Evolutionary conservation across 345 rosid genomes (phyloP).

Genomic region (Populus euphratica): DNA sequence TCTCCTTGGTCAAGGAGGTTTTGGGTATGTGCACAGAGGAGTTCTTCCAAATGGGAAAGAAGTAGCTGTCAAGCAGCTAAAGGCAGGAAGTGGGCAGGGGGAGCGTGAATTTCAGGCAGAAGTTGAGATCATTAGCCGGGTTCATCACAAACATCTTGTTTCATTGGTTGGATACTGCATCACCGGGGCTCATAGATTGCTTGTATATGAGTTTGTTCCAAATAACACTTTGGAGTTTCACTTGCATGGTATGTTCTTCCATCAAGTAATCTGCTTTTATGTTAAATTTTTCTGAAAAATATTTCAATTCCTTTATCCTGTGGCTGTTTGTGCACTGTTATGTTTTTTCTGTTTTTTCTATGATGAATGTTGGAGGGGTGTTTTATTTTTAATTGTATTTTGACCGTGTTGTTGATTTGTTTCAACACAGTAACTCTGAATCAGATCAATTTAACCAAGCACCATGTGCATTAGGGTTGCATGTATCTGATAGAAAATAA

Average conservation of each 20-base stretch:
- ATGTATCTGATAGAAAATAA: conserved; percentile 10
- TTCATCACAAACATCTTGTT: conserved; percentile 33
- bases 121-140: conserved; percentile 29
- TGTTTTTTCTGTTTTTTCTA: not conserved
- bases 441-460: too few relatives aligned
- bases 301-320: not conserved
- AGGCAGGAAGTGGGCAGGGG: conserved; percentile 34
- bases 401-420: too few relatives aligned
- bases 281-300: not conserved
- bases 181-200: conserved; percentile 27
- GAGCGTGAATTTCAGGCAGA: conserved; percentile 32
- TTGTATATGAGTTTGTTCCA: conserved; percentile 31
- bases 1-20: conserved; percentile 34
- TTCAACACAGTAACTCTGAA: too few relatives aligned
- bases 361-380: not conserved
- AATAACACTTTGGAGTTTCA: conserved; percentile 30
- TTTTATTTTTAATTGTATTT: not conserved
- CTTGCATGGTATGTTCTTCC: conserved; percentile 21
- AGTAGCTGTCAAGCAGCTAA: conserved; percentile 24
- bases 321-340: not conserved
- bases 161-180: conserved; percentile 34
- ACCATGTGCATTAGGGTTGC: not conserved
- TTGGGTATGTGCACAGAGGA: conserved; percentile 32
- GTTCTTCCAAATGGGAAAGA: conserved; percentile 31
- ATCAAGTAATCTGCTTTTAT: not conserved